Evolutionary conservation across 345 rosid genomes (phyloP), one percentile per base, ranked within the genome.

Genomic region (Syzygium aromaticum): DNA sequence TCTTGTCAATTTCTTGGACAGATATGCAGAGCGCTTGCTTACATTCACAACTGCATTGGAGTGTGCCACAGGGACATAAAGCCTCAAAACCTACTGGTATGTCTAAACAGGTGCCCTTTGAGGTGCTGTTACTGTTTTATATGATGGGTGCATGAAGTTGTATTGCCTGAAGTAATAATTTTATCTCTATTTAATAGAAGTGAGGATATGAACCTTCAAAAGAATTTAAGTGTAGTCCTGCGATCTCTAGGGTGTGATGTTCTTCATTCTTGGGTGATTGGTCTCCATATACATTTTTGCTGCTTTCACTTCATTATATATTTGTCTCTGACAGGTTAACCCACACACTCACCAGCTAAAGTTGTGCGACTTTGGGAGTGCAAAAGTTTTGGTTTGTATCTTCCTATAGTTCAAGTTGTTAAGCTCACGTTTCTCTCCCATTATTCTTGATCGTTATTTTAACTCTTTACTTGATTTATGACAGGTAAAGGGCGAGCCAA

Each of bases 301-400:
- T 28, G n/a, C 21, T 27, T 84, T 84, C 27, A 52, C 43, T 54
- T 52, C 21, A 56, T 82, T 43, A 10, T 38, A 30, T 33, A 52
- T 30, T 80, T 7, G 53, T 86, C 38, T 86, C 33, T 88, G 82
- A 86, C 91, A 98, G 98, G 98, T 98, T 51, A 98, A 98, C 85
- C 99, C 99, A 51, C 99, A 98, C 87, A 96, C 98, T 21, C 99
- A 96, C 91, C 99, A 96, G 94, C 92, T 98, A 90, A 98, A 98
- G 88, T 89, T 96, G 8, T 96, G 99, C 2, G 99, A 98, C 89
- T 98, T 98, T 91, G 99, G 99, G 87, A 98, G 99, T 88, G 99
- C 99, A 2, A 96, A 98, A 95, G 95, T 98, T 80, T 92, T 96
- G 99, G 99, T 98, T 64, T 52, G 96, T 90, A 84, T 84, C 84